phyloP scores from a whole-genome alignment of 495 filamentous ascomycete species.

The Neurospora sp. region DNA sequence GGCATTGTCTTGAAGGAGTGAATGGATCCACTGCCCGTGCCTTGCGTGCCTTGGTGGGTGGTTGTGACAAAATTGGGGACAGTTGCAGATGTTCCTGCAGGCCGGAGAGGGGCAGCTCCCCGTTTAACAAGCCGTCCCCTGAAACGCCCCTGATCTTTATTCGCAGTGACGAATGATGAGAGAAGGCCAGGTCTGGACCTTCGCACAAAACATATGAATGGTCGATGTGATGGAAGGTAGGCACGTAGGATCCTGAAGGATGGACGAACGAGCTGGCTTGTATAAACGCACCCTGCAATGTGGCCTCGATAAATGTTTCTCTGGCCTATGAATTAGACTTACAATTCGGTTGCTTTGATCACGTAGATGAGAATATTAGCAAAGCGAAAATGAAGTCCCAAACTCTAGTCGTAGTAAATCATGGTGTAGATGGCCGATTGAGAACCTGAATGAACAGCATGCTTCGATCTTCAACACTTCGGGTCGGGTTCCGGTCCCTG shows the following conservation, averaged over 20 bases:
- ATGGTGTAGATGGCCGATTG: background rate
- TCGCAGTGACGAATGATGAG: background rate
- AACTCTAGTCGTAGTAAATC: background rate
- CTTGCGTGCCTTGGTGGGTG: background rate
- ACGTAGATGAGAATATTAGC: background rate
- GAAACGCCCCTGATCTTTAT: background rate
- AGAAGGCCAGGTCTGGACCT: background rate
- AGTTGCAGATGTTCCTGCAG: background rate
- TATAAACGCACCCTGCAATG: background rate
- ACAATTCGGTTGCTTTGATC: background rate
- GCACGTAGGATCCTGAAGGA: background rate
- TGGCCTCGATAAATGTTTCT: background rate
- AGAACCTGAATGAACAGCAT: background rate
- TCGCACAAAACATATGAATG: background rate
- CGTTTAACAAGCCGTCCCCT: background rate
- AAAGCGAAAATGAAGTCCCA: background rate
- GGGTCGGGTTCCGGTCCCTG: background rate
- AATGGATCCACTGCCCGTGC: background rate
- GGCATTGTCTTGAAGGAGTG: background rate
- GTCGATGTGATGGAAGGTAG: background rate
- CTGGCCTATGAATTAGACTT: too few relatives aligned
- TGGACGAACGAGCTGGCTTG: background rate
- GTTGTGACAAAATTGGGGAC: background rate
- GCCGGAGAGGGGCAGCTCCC: background rate
- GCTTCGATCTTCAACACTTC: background rate